Evolutionary conservation across 345 rosid genomes (phyloP).

Genomic region (Euclidium syriacum): DNA sequence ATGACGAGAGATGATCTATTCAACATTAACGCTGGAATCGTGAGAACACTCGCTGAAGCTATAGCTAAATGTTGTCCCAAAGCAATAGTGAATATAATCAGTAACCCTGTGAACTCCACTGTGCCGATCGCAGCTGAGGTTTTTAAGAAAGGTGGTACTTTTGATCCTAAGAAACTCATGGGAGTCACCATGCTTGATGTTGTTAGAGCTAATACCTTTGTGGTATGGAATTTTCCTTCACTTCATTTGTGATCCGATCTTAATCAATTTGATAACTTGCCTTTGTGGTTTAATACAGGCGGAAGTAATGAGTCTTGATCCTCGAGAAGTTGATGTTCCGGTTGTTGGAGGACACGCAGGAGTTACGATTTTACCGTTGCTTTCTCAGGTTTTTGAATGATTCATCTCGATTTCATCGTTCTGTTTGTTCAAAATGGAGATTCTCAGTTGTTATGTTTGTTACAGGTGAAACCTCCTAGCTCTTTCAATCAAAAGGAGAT

Average conservation of each 20-base stretch:
- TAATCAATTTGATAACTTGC: not conserved
- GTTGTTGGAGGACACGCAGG: constrained; percentile 90
- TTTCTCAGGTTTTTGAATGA: constrained; percentile 61
- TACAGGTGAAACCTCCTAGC: constrained; percentile 80
- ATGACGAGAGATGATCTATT: constrained; percentile 98
- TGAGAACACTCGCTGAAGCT: constrained; percentile 80
- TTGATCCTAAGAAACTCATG: constrained; percentile 77
- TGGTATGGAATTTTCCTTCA: constrained; percentile 42
- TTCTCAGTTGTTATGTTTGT: not conserved
- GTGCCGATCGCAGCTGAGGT: constrained; percentile 96
- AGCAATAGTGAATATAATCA: constrained; percentile 79
- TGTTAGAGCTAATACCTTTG: constrained; percentile 96
- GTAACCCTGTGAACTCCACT: constrained; percentile 94
- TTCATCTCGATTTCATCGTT: not conserved
- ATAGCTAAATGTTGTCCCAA: constrained; percentile 78
- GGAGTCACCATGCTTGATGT: constrained; percentile 98
- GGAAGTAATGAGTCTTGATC: constrained; percentile 79
- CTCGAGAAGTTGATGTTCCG: constrained; percentile 67
- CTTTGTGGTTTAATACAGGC: constrained; percentile 40
- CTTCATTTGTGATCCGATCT: not conserved
- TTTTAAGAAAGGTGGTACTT: constrained; percentile 84
- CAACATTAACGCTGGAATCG: constrained; percentile 96
- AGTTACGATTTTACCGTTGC: constrained; percentile 68
- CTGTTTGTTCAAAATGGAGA: not conserved
- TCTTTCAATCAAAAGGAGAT: constrained; percentile 75